phyloP scores from a whole-genome alignment of 1,139 yeast genomes.

The Protomyces lactucae-debilis region DNA sequence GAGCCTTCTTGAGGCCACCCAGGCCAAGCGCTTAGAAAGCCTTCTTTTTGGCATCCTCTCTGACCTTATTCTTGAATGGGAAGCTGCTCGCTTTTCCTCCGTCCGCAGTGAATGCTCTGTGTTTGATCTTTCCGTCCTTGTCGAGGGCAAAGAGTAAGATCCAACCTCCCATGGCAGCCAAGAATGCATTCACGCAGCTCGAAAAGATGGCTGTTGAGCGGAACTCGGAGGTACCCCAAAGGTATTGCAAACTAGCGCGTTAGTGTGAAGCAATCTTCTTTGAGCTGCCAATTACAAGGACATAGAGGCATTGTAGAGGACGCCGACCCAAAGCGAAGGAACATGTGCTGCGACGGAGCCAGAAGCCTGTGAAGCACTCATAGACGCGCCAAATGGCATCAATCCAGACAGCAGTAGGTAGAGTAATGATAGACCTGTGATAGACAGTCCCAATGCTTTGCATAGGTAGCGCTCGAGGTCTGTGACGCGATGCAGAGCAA shows the following conservation, averaged over 20 bases:
- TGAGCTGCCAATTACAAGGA: slow-evolving; percentile 1
- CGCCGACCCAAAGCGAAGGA: slow-evolving; percentile 19
- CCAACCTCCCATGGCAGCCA: slow-evolving; percentile 10
- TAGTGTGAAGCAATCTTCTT: neutral
- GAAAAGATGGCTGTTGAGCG: slow-evolving; percentile 8
- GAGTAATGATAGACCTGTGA: slow-evolving; percentile 1
- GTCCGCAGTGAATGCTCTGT: neutral
- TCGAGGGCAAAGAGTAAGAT: slow-evolving; percentile 3
- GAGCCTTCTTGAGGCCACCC: too few species aligned
- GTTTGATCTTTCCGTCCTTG: slow-evolving; percentile 5
- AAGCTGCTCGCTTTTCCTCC: slow-evolving; percentile 3
- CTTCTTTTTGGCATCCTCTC: slow-evolving; percentile 5
- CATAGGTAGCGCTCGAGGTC: slow-evolving; percentile 19
- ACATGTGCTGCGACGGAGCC: neutral
- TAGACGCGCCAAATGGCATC: slow-evolving; percentile 12
- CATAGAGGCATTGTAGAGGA: slow-evolving; percentile 7
- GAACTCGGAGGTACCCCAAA: slow-evolving; percentile 1
- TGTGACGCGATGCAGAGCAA: slow-evolving; percentile 1
- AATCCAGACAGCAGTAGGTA: slow-evolving; percentile 13
- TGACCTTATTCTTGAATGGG: slow-evolving; percentile 16
- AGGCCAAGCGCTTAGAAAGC: too few species aligned
- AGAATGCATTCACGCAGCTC: neutral
- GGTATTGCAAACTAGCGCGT: slow-evolving; percentile 2
- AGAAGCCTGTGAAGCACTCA: slow-evolving; percentile 5
- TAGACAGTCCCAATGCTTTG: slow-evolving; percentile 12